These are phyloP conservation scores for Monilinia fructicola DNA, from an alignment of 2,329 filamentous ascomycete genomes.

Conservation along the genomic window DNA sequence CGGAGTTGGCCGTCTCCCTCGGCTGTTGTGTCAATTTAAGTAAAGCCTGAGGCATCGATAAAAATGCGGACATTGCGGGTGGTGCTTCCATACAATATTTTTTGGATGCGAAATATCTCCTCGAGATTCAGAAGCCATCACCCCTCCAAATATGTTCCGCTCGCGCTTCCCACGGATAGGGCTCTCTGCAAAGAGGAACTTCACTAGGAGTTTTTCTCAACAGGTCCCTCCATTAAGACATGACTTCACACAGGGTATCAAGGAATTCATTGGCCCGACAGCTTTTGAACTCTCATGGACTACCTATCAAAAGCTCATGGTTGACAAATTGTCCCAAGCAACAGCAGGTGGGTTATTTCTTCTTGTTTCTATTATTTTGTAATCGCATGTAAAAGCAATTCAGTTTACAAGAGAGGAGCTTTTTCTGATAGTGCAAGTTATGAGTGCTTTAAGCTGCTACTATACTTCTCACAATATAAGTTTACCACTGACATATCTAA, in stretches of 20 bases:
- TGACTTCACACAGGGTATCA: slow-evolving; percentile 54
- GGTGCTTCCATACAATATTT: slow-evolving; percentile 20
- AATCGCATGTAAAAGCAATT: background rate
- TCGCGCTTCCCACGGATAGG: slow-evolving; percentile 37
- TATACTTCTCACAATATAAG: background rate
- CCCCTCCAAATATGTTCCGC: slow-evolving; percentile 37
- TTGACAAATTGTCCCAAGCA: slow-evolving; percentile 73
- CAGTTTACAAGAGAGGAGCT: background rate
- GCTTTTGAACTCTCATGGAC: slow-evolving; percentile 78
- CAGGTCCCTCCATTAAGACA: slow-evolving; percentile 46
- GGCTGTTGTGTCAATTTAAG: background rate
- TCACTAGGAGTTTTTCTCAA: slow-evolving; percentile 1
- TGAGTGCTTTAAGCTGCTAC: background rate
- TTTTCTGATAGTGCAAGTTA: background rate
- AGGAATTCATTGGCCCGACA: slow-evolving; percentile 66
- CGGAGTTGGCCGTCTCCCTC: slow-evolving; percentile 22
- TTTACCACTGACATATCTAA: slow-evolving; percentile 3
- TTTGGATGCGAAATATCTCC: slow-evolving; percentile 22
- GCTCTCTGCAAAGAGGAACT: slow-evolving; percentile 15
- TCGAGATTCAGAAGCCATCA: slow-evolving; percentile 15
- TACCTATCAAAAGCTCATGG: slow-evolving; percentile 72
- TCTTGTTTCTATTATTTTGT: background rate
- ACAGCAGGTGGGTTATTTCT: slow-evolving; percentile 61
- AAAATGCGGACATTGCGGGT: slow-evolving; percentile 14
- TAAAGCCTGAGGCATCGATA: background rate